These are phyloP conservation scores for Globisporangium camurandrum DNA, from an alignment of 352 stramenopile genomes.

Conservation along the genomic window DNA sequence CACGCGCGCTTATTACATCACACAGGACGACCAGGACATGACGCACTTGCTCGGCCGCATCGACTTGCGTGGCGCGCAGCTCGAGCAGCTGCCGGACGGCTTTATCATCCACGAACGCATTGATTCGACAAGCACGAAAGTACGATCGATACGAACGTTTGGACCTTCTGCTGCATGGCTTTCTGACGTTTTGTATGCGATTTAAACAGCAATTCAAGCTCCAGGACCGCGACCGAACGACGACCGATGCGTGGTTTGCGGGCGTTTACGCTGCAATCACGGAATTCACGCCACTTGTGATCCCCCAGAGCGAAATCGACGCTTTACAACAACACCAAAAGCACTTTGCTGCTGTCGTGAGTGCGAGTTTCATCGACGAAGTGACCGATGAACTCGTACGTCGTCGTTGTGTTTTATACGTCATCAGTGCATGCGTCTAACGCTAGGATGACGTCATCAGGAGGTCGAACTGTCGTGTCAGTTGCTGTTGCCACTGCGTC, in stretches of 20 bases:
- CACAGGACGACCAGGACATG: constrained; percentile 66
- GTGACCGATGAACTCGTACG: constrained; percentile 41
- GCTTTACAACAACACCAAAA: too few species aligned
- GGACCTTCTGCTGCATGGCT: too few species aligned
- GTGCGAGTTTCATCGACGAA: constrained; percentile 46
- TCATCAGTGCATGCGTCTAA: constrained; percentile 5
- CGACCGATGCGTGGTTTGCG: constrained; percentile 73
- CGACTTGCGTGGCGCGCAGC: constrained; percentile 44
- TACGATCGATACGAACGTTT: too few species aligned
- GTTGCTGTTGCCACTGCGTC: constrained; percentile 36
- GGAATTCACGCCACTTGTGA: constrained; percentile 39
- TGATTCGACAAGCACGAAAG: too few species aligned
- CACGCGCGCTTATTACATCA: not conserved
- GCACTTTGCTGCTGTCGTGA: constrained; percentile 51
- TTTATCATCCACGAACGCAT: constrained; percentile 66
- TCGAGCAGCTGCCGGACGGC: constrained; percentile 65
- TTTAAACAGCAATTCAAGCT: constrained; percentile 52
- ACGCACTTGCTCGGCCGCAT: constrained; percentile 48
- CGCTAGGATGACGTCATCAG: constrained; percentile 14
- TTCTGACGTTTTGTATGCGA: too few species aligned
- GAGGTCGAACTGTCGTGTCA: constrained; percentile 75
- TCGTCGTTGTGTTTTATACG: not conserved
- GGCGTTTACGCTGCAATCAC: constrained; percentile 70
- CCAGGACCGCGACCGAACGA: constrained; percentile 70
- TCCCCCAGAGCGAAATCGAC: constrained; percentile 30